Evolutionary conservation across 2,329 filamentous ascomycete genomes (phyloP), one percentile per base, ranked within the genome.

Genomic region (Alternaria sp.): DNA sequence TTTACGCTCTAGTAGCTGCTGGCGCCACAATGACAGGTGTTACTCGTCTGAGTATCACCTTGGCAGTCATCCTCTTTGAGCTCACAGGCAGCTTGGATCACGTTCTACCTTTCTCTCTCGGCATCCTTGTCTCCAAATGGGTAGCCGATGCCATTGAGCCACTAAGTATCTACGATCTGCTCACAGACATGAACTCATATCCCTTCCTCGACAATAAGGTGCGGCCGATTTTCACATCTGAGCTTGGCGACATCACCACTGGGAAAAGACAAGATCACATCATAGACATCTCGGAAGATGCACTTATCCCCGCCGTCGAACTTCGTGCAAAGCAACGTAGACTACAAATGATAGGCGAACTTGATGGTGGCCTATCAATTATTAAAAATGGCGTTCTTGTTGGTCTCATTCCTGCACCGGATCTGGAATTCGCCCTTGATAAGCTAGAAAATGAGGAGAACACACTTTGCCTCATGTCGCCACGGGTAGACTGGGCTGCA

Each of bases 11-110:
- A 60, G 93, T 97, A 59, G 94, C 94, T 16, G 95, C 95, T 43
- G 95, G 95, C 16, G 93, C 95, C 2, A 97, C 94, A 32, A 98
- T 99, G 95, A 98, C 94, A 68, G 95, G 95, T 51, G 95, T 98
- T 3, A 99, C 95, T 2, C 87, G 95, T 51, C 81, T 99, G 1
- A 97, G 94, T 0, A 92, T 99, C 22, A 98, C 95, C 0, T 84
- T 99, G 8, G 94, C 93, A 0, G 93, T 98, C 72, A 98, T 99
- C 62, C 83, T 98, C 1, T 98, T 99, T 69, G 95, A 99, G 78
- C 84, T 99, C 36, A 99, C 95, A 0, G 95, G 95, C 56, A 97
- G 93, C 75, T 83, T 98, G 49, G 92, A 98, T 76, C 96, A 98
- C 71, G 95, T 99, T 4, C 82, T 99, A 11, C 95, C 95, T 0